These are phyloP conservation scores for Phycomyces nitens DNA, from an alignment of 192 early-diverging fungal species.

Conservation along the genomic window DNA sequence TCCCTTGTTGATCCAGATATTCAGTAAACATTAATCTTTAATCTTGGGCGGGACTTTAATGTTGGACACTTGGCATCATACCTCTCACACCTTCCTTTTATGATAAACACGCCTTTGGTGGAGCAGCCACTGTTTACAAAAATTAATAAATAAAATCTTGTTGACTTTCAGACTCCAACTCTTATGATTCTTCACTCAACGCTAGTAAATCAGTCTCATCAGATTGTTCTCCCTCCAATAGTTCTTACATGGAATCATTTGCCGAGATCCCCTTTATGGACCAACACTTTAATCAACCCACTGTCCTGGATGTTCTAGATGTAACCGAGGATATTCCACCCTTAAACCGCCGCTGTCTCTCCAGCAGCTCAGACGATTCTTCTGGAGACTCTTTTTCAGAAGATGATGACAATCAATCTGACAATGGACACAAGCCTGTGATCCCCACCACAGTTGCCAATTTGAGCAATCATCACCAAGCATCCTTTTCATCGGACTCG, in stretches of 20 bases:
- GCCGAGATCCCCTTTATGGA: too few species aligned
- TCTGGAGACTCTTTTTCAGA: not conserved
- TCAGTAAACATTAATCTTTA: too few species aligned
- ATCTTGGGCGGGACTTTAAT: too few species aligned
- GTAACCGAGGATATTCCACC: not conserved
- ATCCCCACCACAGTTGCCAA: constrained; percentile 11
- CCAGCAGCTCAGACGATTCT: constrained; percentile 9
- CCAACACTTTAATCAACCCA: too few species aligned
- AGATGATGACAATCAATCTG: not conserved
- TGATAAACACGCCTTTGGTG: constrained; percentile 37
- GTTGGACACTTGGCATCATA: too few species aligned
- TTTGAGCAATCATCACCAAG: not conserved
- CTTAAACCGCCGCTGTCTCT: constrained; percentile 10
- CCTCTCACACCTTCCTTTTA: constrained; percentile 22
- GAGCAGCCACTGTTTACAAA: not conserved
- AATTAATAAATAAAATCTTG: too few species aligned
- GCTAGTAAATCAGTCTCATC: constrained; percentile 11
- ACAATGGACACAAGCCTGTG: constrained; percentile 5
- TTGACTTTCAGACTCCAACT: constrained; percentile 3
- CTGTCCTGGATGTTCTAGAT: too few species aligned
- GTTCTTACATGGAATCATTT: too few species aligned
- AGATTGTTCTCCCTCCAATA: constrained; percentile 2
- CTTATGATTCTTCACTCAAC: constrained; percentile 8
- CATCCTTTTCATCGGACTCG: constrained; percentile 5
- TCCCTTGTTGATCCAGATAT: too few species aligned